Conservation (phyloP, 768 basidiomycete genomes). For the Coprinellus micaceus region DNA sequence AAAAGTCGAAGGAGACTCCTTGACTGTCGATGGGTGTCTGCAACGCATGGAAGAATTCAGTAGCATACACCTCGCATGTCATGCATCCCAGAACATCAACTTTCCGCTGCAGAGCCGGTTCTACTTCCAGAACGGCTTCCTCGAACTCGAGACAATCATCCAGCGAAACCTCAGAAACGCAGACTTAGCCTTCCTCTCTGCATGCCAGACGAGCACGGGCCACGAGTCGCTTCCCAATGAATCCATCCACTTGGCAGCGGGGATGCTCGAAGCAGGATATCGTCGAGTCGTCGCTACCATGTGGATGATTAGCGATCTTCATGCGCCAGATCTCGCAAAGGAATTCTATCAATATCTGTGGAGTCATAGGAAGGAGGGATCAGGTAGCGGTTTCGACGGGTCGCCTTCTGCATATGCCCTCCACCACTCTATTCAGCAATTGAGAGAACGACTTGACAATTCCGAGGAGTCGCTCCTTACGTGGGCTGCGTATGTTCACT, state of each 20-base stretch:
- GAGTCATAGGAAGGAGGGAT: neutral
- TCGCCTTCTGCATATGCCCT: slow-evolving; percentile 15
- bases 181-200: neutral
- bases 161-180: neutral
- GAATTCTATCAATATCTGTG: slow-evolving; percentile 24
- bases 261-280: neutral
- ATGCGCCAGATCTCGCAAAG: slow-evolving; percentile 28
- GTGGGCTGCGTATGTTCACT: neutral
- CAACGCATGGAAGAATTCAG: slow-evolving; percentile 10
- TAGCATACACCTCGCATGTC: slow-evolving; percentile 33
- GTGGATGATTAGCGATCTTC: slow-evolving; percentile 33
- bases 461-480: neutral
- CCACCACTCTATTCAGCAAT: slow-evolving; percentile 13
- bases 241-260: neutral
- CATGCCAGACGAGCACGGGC: slow-evolving; percentile 3
- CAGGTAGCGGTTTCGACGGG: neutral
- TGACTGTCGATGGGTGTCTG: slow-evolving; percentile 11
- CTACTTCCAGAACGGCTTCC: neutral
- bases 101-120: slow-evolving; percentile 12
- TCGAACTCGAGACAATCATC: neutral
- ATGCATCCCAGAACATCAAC: slow-evolving; percentile 23
- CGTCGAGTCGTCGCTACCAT: slow-evolving; percentile 19
- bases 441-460: slow-evolving; percentile 14
- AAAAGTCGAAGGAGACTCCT: slow-evolving; percentile 13
- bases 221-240: neutral